Conservation (phyloP, 1,139 yeast species). For the Suhomyces ambrosiae region DNA sequence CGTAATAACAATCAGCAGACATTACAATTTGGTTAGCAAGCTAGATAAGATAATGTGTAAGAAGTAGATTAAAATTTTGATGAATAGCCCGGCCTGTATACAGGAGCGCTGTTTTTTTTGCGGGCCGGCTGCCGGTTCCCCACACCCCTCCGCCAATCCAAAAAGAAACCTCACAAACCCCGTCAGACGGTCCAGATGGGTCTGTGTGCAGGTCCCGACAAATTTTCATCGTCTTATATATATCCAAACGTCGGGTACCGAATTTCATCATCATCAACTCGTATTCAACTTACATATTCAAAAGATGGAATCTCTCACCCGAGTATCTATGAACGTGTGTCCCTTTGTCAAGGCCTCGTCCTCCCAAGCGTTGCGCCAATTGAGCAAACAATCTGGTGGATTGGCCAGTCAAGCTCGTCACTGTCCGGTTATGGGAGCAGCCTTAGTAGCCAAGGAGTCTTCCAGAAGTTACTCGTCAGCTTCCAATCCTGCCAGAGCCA, state of each 20-base stretch:
- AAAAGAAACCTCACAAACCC: background rate
- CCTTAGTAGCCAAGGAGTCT: constrained; percentile 48
- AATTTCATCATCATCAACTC: background rate
- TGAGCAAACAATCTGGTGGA: constrained; percentile 44
- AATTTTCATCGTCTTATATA: constrained; percentile 1
- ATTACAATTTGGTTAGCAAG: background rate
- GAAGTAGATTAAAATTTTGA: too few relatives aligned
- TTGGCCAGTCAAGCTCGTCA: constrained; percentile 65
- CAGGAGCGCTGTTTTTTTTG: too few relatives aligned
- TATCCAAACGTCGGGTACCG: background rate
- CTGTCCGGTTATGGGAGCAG: constrained; percentile 90
- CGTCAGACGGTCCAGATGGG: background rate
- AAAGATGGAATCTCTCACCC: constrained; percentile 76
- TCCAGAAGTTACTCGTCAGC: constrained; percentile 58
- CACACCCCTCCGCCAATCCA: constrained; percentile 1
- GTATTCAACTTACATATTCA: background rate
- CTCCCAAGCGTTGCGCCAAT: constrained; percentile 58
- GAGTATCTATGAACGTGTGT: constrained; percentile 77
- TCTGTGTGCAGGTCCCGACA: background rate
- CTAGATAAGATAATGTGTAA: too few relatives aligned
- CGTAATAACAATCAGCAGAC: constrained; percentile 5
- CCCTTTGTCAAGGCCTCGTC: constrained; percentile 81
- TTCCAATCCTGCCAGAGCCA: constrained; percentile 53
- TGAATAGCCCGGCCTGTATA: too few relatives aligned
- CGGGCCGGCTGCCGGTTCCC: background rate